Base-by-base conservation (phyloP, 148 eudicot genomes). In the Cornus kousa region DNA sequence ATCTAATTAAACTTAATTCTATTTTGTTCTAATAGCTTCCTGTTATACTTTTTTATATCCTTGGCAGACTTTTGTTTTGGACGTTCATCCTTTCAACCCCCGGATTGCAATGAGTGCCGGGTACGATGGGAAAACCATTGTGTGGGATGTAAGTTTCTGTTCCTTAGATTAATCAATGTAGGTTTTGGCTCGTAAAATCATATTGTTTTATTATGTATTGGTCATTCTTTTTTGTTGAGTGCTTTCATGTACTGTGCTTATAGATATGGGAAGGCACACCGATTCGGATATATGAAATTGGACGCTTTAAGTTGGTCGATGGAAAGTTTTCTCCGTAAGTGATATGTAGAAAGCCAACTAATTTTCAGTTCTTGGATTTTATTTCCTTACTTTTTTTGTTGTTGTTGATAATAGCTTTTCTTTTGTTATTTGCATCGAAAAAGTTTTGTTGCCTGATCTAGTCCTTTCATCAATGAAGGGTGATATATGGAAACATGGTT, bases 31-130 rank as follows among this genome's bases (percentile, higher is more conserved):
- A 0, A 68, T 55, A 7, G 55, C 74, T 71, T 83, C 43, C 53
- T 85, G 57, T 40, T 73, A 75, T 62, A 48, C 68, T 70, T 39
- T 70, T 39, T 73, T 72, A n/a, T 17, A 74, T 74, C 9, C 77
- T 64, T 83, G 72, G 78, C 93, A 95, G 99, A 93, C 99, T 28
- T 95, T 93, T 84, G 99, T 95, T 79, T 82, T 95, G 89, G 99
- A 95, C 81, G 99, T 95, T 83, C 99, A 95, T 85, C 99, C 99
- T 75, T 95, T 95, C 81, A 93, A 93, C 83, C 99, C 99, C 74
- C 90, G 99, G 77, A 93, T 95, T 79, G 99, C 99, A 75, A 95
- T 95, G 99, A 95, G 99, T 86, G 97, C 99, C 85, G 97, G 99
- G 57, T 95, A 95, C 80, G 99, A 95, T 82, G 99, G 99, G 78